A percentile compares a stretch with the other conserved stretches of the same genome.
These are phyloP conservation scores for Tylopilus cervinicoccineus DNA, from an alignment of 768 basidiomycete genomes.

Conservation along the genomic window DNA sequence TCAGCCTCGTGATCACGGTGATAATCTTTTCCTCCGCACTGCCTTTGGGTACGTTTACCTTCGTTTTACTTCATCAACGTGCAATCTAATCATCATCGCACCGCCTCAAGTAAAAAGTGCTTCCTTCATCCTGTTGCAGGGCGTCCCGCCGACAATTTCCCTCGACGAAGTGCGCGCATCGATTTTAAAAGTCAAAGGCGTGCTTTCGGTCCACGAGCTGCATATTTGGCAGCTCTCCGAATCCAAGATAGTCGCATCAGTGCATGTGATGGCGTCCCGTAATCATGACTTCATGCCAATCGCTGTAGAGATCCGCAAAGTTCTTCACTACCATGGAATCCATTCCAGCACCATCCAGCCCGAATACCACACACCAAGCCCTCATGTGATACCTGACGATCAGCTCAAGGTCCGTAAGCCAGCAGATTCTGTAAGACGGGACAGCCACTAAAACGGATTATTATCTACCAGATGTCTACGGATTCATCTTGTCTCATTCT, in stretches of 20 bases:
- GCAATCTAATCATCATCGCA: constrained; percentile 13
- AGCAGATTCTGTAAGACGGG: background rate
- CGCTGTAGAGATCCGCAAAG: constrained; percentile 77
- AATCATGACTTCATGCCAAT: constrained; percentile 89
- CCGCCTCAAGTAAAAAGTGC: constrained; percentile 67
- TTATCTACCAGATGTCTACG: constrained; percentile 39
- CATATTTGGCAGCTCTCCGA: constrained; percentile 99
- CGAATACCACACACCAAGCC: constrained; percentile 55
- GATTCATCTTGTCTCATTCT: constrained; percentile 65
- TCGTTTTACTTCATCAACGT: background rate
- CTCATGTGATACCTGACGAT: constrained; percentile 39
- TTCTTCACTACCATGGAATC: constrained; percentile 86
- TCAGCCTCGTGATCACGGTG: constrained; percentile 89
- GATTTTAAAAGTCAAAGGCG: constrained; percentile 81
- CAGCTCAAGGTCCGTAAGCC: constrained; percentile 43
- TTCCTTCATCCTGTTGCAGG: constrained; percentile 92
- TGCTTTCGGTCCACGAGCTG: constrained; percentile 81
- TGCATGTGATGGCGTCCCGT: constrained; percentile 85
- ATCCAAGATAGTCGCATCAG: constrained; percentile 90
- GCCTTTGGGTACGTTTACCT: constrained; percentile 63
- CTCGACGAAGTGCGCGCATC: constrained; percentile 84
- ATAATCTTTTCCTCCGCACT: constrained; percentile 97
- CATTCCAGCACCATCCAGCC: constrained; percentile 96
- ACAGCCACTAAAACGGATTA: background rate
- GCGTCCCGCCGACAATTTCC: constrained; percentile 85